Conservation (phyloP, 139 green algal genomes). For the Tetraselmis striata region DNA sequence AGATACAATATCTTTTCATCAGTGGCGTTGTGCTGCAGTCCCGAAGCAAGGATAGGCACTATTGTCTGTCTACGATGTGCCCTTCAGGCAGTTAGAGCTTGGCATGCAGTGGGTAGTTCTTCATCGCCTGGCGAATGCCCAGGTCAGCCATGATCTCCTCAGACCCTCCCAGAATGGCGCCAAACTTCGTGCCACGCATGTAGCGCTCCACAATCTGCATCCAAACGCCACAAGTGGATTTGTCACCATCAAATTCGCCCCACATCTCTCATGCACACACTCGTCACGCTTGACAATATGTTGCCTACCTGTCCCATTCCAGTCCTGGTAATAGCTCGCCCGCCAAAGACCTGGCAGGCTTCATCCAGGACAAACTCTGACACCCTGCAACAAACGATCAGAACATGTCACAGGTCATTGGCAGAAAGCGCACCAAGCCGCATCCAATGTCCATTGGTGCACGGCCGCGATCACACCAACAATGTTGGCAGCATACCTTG, state of each 20-base stretch:
- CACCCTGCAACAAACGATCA: background rate
- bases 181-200: slow-evolving; percentile 13
- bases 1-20: too few relatives aligned
- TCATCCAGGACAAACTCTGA: slow-evolving; percentile 15
- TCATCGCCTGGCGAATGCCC: slow-evolving; percentile 10
- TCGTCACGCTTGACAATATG: too few relatives aligned
- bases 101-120: slow-evolving; percentile 2
- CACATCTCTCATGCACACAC: too few relatives aligned
- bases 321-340: slow-evolving; percentile 24
- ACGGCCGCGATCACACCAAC: too few relatives aligned
- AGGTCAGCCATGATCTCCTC: slow-evolving; percentile 31
- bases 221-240: background rate
- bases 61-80: too few relatives aligned
- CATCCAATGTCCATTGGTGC: too few relatives aligned
- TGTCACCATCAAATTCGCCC: background rate
- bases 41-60: too few relatives aligned
- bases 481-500: slow-evolving; percentile 2
- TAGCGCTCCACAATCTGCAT: slow-evolving; percentile 19
- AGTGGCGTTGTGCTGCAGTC: too few relatives aligned
- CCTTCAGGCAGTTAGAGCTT: too few relatives aligned
- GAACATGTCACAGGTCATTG: too few relatives aligned
- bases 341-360: slow-evolving; percentile 21
- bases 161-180: slow-evolving; percentile 22
- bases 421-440: too few relatives aligned
- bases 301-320: slow-evolving; percentile 16